Conservation (phyloP, 805 yeast genomes). For the Lachancea mirantina region DNA sequence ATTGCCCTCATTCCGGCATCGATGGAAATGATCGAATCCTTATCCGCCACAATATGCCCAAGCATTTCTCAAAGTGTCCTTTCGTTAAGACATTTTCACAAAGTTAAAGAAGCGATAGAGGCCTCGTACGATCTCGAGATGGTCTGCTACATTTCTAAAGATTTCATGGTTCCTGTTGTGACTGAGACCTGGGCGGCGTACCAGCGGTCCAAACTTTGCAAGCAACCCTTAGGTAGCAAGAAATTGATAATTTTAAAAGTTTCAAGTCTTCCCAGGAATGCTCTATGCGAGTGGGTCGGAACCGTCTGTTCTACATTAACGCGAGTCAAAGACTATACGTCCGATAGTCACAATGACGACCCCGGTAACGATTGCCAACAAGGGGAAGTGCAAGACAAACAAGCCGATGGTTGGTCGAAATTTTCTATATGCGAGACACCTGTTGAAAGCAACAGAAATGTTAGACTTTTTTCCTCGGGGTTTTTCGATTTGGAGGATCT, state of each 20-base stretch:
- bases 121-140: constrained; percentile 39
- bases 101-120: constrained; percentile 51
- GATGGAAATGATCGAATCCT: constrained; percentile 43
- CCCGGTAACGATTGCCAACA: constrained; percentile 24
- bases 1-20: constrained; percentile 73
- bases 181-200: constrained; percentile 42
- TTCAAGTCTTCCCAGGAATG: constrained; percentile 52
- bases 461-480: constrained; percentile 16
- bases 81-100: constrained; percentile 67
- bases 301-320: constrained; percentile 34
- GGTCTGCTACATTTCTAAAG: constrained; percentile 48
- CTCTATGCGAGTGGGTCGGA: constrained; percentile 74
- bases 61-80: constrained; percentile 37
- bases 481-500: constrained; percentile 12
- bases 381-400: neutral
- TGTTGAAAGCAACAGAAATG: neutral
- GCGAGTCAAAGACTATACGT: constrained; percentile 13
- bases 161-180: constrained; percentile 27
- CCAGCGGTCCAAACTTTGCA: too few relatives aligned
- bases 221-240: constrained; percentile 19
- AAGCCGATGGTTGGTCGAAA: neutral
- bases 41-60: neutral
- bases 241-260: constrained; percentile 49
- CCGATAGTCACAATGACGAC: constrained; percentile 37
- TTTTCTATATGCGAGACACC: neutral